Conservation (phyloP, 1,284 basidiomycete species). For the Fomes fomentarius region DNA sequence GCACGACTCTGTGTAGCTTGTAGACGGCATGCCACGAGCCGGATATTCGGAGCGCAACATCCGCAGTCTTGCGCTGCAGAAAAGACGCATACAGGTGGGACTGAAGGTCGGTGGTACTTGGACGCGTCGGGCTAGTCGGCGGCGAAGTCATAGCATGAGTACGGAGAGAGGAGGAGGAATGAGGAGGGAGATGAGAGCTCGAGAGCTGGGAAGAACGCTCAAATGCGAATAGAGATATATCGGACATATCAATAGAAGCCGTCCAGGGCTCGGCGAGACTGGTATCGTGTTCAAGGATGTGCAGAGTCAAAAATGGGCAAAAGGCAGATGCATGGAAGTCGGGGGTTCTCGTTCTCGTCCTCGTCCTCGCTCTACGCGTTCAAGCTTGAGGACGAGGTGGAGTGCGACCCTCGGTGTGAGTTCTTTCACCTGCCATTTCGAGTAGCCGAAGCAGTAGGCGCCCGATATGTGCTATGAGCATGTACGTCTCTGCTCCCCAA, state of each 20-base stretch:
- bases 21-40: slow-evolving; percentile 80
- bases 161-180: slow-evolving; percentile 15
- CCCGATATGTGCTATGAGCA: no score
- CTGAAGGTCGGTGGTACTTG: slow-evolving; percentile 56
- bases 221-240: slow-evolving; percentile 13
- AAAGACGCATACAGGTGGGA: slow-evolving; percentile 78
- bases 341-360: neutral
- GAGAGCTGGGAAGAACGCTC: slow-evolving; percentile 11
- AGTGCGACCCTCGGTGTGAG: neutral
- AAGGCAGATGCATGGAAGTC: neutral
- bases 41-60: slow-evolving; percentile 71
- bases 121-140: slow-evolving; percentile 25
- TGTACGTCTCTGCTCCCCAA: no score
- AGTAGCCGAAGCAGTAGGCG: neutral
- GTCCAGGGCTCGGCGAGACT: slow-evolving; percentile 16
- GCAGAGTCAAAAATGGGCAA: neutral
- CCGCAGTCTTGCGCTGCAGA: slow-evolving; percentile 71
- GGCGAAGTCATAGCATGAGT: slow-evolving; percentile 21
- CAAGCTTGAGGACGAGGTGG: neutral
- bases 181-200: slow-evolving; percentile 6
- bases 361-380: neutral
- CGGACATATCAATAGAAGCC: slow-evolving; percentile 15
- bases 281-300: slow-evolving; percentile 10
- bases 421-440: neutral
- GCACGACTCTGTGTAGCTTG: slow-evolving; percentile 78